phyloP scores from a whole-genome alignment of 1,284 basidiomycete species.

The Papiliotrema fonsecae region DNA sequence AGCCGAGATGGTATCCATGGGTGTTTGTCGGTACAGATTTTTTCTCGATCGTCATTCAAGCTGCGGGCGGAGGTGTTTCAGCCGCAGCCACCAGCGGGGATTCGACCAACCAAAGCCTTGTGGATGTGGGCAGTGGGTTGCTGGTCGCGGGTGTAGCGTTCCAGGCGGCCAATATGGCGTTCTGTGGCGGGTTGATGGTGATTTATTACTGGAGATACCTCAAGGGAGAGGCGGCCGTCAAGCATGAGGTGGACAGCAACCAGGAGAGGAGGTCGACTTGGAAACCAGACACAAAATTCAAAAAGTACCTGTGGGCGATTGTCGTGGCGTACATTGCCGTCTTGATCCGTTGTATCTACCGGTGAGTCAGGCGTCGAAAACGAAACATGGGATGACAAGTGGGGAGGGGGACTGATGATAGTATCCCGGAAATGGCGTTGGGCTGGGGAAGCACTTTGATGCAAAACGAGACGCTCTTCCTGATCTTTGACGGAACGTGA shows the following conservation, averaged over 20 bases:
- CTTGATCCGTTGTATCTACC: slow-evolving; percentile 11
- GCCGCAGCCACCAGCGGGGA: slow-evolving; percentile 5
- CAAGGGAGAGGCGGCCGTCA: background rate
- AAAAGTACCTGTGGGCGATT: slow-evolving; percentile 8
- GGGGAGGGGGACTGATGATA: background rate
- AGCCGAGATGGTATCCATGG: slow-evolving; percentile 1
- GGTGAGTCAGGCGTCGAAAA: slow-evolving; percentile 5
- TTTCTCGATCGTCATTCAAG: slow-evolving; percentile 8
- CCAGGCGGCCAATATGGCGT: slow-evolving; percentile 12
- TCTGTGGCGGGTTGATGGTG: slow-evolving; percentile 10
- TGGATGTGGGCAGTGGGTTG: slow-evolving; percentile 7
- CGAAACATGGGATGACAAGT: background rate
- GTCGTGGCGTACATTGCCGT: slow-evolving; percentile 6
- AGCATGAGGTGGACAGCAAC: background rate
- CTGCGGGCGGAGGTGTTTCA: slow-evolving; percentile 2
- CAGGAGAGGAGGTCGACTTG: background rate
- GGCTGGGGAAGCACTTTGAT: slow-evolving; percentile 10
- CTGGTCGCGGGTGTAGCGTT: slow-evolving; percentile 9
- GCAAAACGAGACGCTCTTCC: slow-evolving; percentile 12
- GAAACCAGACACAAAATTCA: slow-evolving; percentile 5
- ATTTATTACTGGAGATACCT: slow-evolving; percentile 5
- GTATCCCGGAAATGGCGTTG: slow-evolving; percentile 13
- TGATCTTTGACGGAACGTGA: slow-evolving; percentile 12
- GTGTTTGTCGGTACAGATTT: slow-evolving; percentile 8
- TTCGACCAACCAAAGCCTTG: background rate